These are phyloP conservation scores for Flaveria robusta DNA, from an alignment of 129 eudicot species.

Conservation along the genomic window DNA sequence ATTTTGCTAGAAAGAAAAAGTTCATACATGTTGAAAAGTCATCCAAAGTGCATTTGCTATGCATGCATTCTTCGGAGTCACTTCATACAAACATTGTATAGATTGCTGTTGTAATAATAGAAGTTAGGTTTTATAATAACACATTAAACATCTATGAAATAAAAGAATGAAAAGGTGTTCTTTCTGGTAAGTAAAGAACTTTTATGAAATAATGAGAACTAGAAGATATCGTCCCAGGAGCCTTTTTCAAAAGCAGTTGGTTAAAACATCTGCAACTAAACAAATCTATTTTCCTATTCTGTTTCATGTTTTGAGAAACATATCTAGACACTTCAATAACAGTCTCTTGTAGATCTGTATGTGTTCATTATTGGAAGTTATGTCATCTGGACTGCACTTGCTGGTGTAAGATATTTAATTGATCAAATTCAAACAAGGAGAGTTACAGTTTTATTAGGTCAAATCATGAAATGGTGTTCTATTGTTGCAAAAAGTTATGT, in stretches of 20 bases:
- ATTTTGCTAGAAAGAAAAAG: neutral
- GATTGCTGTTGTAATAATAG: neutral
- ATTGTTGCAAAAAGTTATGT: slow-evolving; percentile 77
- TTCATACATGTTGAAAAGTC: neutral
- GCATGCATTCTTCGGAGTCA: neutral
- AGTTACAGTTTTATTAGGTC: slow-evolving; percentile 59
- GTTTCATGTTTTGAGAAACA: slow-evolving; percentile 14
- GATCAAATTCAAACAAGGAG: slow-evolving; percentile 66
- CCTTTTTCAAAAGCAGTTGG: neutral
- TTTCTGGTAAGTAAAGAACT: neutral
- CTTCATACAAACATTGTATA: neutral
- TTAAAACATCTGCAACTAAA: slow-evolving; percentile 22
- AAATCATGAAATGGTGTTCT: slow-evolving; percentile 80
- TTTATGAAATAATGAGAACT: neutral
- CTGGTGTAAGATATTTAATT: slow-evolving; percentile 73
- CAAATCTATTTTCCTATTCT: neutral
- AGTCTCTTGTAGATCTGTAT: slow-evolving; percentile 54
- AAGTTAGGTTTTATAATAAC: neutral
- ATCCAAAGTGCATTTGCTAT: neutral
- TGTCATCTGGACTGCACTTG: slow-evolving; percentile 76
- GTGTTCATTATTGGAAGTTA: slow-evolving; percentile 87
- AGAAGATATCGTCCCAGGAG: neutral
- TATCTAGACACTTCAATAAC: neutral
- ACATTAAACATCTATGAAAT: neutral
- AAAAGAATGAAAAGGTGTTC: slow-evolving; percentile 1